Evolutionary conservation across 2,329 filamentous ascomycete species (phyloP).

Genomic region (Ceratocystis albifundus): DNA sequence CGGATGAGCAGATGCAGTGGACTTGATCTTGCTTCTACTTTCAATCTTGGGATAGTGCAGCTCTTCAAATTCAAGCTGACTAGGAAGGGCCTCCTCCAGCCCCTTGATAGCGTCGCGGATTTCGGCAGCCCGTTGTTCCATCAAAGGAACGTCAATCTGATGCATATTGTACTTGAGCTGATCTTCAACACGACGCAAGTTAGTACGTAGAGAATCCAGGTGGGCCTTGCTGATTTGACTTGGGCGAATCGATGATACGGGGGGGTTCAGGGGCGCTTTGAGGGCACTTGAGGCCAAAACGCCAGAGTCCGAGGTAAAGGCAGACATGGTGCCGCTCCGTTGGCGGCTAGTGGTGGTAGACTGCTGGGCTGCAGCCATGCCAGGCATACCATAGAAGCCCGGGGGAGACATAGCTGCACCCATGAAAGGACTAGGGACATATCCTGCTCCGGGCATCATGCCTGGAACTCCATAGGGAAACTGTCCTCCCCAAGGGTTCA

Average conservation of each 20-base stretch:
- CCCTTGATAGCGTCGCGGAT: constrained; percentile 38
- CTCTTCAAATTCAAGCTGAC: constrained; percentile 38
- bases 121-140: constrained; percentile 35
- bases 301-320: neutral
- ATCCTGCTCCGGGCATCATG: constrained; percentile 18
- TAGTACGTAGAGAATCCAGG: constrained; percentile 43
- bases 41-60: constrained; percentile 33
- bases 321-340: constrained; percentile 11
- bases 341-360: constrained; percentile 3
- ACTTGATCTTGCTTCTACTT: constrained; percentile 24
- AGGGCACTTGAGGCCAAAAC: neutral
- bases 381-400: constrained; percentile 14
- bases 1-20: constrained; percentile 11
- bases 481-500: constrained; percentile 21
- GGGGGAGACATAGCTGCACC: constrained; percentile 13
- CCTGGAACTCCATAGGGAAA: constrained; percentile 20
- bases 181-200: constrained; percentile 36
- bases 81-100: constrained; percentile 39
- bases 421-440: constrained; percentile 19
- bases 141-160: constrained; percentile 47
- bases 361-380: constrained; percentile 11
- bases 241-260: constrained; percentile 47
- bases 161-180: constrained; percentile 51
- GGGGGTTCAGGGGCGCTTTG: constrained; percentile 31
- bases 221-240: constrained; percentile 52